Evolutionary conservation across 2,329 filamentous ascomycete species (phyloP), one percentile per base, ranked within the genome.

Genomic region (Phyllosticta citriasiana): DNA sequence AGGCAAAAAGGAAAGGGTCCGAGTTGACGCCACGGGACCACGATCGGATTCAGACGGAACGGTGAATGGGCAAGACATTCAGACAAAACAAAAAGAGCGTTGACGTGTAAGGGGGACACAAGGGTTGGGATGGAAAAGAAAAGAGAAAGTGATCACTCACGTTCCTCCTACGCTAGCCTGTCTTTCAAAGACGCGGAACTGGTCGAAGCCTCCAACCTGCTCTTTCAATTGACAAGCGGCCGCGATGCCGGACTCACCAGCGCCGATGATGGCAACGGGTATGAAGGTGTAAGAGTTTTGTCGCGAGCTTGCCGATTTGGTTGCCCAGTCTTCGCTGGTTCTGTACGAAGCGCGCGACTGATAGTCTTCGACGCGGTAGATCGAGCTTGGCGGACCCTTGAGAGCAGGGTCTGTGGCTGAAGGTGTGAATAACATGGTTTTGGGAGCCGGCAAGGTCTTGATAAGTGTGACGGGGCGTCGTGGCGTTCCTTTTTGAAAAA

Each of bases 201-300:
- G 82, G 63, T 80, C 79, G 59, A 84, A 83, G 33, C 78, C 79
- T 30, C 78, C 78, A 52, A 86, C 78, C 69, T 79, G 79, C 19
- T 82, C 74, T 66, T 84, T 82, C 57, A 88, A 70, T 25, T 80
- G 80, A 52, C 81, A 84, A 7, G 80, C 84, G 67, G 86, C 79
- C 2, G 81, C 82, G 60, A 88, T 84, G 22, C 80, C 85, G 0
- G 83, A 84, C 66, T 84, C 81, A 12, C 85, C 85, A 1, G 82
- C 80, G 27, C 85, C 85, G 50, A 88, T 79, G 65, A 85, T 80
- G 57, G 81, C 68, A 58, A 84, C 75, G 1, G 80, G 80, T 62
- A 73, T 74, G 64, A 75, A 76, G 2, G 72, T 58, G 52, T 40
- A 47, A 47, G 40, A 16, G 14, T 5, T 47, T 47, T 3, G 3